Evolutionary conservation across 345 rosid species (phyloP).

Genomic region (Citrus mangshanensis): DNA sequence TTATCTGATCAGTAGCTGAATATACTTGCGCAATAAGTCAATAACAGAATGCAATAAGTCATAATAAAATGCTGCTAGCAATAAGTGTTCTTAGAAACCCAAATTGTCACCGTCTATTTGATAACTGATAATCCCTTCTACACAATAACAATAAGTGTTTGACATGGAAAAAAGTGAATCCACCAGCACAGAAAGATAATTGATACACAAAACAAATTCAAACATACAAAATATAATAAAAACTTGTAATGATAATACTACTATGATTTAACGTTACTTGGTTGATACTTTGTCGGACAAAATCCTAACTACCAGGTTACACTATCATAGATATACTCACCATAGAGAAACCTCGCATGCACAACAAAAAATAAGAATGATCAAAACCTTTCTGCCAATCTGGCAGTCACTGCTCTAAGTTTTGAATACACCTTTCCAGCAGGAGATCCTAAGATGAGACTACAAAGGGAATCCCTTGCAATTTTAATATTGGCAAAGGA

Average conservation of each 20-base stretch:
- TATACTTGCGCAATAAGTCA: neutral
- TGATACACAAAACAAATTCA: neutral
- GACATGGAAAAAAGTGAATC: neutral
- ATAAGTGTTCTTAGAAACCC: neutral
- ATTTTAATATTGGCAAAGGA: slow-evolving; percentile 78
- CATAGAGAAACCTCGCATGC: neutral
- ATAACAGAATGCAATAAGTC: neutral
- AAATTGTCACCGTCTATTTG: neutral
- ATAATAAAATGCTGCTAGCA: neutral
- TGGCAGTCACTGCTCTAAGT: slow-evolving; percentile 37
- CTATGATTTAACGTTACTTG: neutral
- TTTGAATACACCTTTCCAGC: slow-evolving; percentile 65
- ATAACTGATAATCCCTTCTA: neutral
- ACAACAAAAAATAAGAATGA: neutral
- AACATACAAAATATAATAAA: neutral
- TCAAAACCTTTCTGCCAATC: slow-evolving; percentile 44
- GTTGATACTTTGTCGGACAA: neutral
- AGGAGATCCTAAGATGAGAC: slow-evolving; percentile 85
- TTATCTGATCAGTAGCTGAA: no score
- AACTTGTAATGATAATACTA: neutral
- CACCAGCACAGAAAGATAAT: neutral
- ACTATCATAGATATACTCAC: neutral
- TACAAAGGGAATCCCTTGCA: slow-evolving; percentile 82
- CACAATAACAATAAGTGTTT: neutral
- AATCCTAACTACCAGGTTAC: neutral